Evolutionary conservation across 495 filamentous ascomycete species (phyloP), one percentile per base, ranked within the genome.

Genomic region (Xylaria longipes): DNA sequence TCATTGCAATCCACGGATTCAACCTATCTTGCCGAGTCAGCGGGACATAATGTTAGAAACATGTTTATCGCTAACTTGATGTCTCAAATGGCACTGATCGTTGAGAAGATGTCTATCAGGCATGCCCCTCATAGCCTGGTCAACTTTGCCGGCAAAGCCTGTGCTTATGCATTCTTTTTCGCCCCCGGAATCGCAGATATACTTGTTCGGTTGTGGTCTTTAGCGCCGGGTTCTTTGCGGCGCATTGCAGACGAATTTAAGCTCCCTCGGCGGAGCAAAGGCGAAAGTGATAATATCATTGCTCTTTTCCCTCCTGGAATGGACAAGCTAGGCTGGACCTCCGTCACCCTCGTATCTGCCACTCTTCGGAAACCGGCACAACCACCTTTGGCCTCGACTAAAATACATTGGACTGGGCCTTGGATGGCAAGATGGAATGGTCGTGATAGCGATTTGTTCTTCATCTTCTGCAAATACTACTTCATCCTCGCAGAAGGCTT

Each of bases 121-220:
- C 91, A 93, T 76, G 93, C 94, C n/a, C 93, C 96, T n/a, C 89
- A 93, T 46, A 97, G 93, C 77, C 80, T 98, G 71, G 94, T 98
- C 58, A 90, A 91, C 41, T 99, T 97, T 82, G 96, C 94, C 77
- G 96, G 95, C 64, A 98, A 97, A 80, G 93, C 94, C 20, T 92
- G 91, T 74, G 96, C 96, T 11, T 98, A 97, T 80, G 96, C 96
- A 43, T 99, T 97, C 81, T 97, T 96, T 78, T 98, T 97, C 79
- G 96, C 94, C 48, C 92, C 94, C 0, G 94, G 94, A 22, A 87
- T 97, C 68, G 92, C 94, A 46, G 95, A 98, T 75, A 89, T 95
- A 48, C 85, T 98, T 65, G 89, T 97, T 35, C 87, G 94, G 33
- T 81, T 98, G 31, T 97, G 95, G 96, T 89, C 89, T 50, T 84